Evolutionary conservation across 225 moss, liverwort and hornwort genomes (phyloP), one percentile per base, ranked within the genome.

Genomic region (Pseudoscleropodium purum): DNA sequence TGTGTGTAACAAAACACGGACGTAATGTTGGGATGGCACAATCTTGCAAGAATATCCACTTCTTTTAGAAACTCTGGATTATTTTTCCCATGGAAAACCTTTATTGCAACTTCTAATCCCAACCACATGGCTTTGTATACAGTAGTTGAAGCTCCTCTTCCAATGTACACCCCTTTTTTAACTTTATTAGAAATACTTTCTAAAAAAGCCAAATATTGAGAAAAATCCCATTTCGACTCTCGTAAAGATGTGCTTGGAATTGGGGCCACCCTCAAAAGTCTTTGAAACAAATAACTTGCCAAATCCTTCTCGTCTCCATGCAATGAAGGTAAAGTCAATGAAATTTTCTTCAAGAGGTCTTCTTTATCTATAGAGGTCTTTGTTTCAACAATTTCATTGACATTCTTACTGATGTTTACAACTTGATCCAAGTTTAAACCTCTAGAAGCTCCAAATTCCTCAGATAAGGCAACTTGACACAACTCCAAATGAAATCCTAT

Each of bases 211-310:
- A 39, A 83, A 26, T 66, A 66, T 16, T 7, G 2, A 56, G 23
- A 73, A 3, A 41, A 24, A 19, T 31, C 23, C 16, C 11, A 59
- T 41, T 12, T 57, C 41, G 72, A 5, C 41, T 6, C 21, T 8
- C 2, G 3, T 14, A 20, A 39, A 9, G 6, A 3, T 13, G 4
- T 3, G 1, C 13, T n/a, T 4, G 10, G 4, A 69, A 12, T 70
- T 10, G 41, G 41, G 15, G 8, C 39, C 24, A 85, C 57, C 17
- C 15, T 5, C 3, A 57, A 41, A 23, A 72, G 85, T 25, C 60
- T 73, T 31, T 72, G 43, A 33, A 34, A 34, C 67, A 59, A 73
- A 60, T 72, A 85, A 41, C 31, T 33, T 31, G 72, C 73, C 73
- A 85, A 73, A 31, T 60, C 23, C 15, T 85, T 85, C 7, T 85